Conservation (phyloP, 371 early-diverging fungal species). For the Massospora cicadina region DNA sequence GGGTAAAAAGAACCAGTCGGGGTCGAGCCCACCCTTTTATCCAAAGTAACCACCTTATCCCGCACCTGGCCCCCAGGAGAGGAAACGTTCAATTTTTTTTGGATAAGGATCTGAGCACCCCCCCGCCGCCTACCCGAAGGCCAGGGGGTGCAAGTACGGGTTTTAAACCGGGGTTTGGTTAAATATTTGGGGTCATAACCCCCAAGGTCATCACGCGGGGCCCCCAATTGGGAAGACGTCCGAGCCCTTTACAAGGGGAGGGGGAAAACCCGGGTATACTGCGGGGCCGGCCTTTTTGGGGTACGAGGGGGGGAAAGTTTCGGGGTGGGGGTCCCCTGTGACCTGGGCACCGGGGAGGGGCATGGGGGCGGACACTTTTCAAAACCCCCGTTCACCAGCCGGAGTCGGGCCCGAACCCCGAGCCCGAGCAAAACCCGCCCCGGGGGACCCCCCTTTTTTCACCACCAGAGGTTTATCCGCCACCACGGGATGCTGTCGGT, state of each 20-base stretch:
- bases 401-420: neutral
- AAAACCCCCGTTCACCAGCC: neutral
- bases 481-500: slow-evolving; percentile 62
- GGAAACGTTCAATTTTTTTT: too few relatives aligned
- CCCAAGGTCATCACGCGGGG: slow-evolving; percentile 78
- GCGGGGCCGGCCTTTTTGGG: slow-evolving; percentile 79
- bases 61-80: too few relatives aligned
- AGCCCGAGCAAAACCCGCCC: slow-evolving; percentile 28
- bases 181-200: neutral
- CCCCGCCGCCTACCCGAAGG: neutral
- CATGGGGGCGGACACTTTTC: slow-evolving; percentile 15
- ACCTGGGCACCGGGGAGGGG: slow-evolving; percentile 85
- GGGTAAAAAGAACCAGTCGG: too few relatives aligned
- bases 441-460: slow-evolving; percentile 31
- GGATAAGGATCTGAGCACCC: too few relatives aligned
- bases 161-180: neutral
- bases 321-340: slow-evolving; percentile 46
- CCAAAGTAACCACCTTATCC: too few relatives aligned
- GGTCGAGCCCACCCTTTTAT: too few relatives aligned
- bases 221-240: slow-evolving; percentile 93
- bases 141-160: neutral
- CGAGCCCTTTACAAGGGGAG: slow-evolving; percentile 57
- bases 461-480: neutral
- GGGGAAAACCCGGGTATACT: slow-evolving; percentile 55
- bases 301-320: slow-evolving; percentile 80